These are phyloP conservation scores for Rutstroemia sp. DNA, from an alignment of 2,329 filamentous ascomycete species.

Conservation along the genomic window DNA sequence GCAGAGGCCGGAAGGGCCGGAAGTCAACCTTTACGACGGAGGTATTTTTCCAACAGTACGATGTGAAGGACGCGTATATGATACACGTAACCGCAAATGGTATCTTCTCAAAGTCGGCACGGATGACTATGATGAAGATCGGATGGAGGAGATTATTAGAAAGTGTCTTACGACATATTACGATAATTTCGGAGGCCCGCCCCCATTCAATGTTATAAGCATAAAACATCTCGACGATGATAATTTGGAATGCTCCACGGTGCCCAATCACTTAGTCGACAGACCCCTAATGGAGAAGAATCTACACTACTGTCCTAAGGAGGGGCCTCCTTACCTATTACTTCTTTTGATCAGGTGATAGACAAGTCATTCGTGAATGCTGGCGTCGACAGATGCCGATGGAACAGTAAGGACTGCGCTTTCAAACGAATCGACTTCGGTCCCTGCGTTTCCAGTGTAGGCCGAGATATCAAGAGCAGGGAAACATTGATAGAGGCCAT, in stretches of 20 bases:
- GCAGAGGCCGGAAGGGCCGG: not conserved
- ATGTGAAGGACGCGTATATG: not conserved
- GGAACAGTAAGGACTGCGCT: not conserved
- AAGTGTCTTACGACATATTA: not conserved
- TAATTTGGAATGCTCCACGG: not conserved
- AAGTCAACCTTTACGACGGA: no score
- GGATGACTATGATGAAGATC: not conserved
- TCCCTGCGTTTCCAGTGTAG: not conserved
- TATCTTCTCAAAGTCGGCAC: not conserved
- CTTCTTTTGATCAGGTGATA: not conserved
- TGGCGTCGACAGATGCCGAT: not conserved
- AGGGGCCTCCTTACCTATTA: not conserved
- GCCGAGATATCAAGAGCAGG: not conserved
- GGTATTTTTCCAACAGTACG: no score
- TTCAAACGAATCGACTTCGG: not conserved
- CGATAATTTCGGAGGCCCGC: not conserved
- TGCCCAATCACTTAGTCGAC: not conserved
- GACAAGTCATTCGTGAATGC: not conserved
- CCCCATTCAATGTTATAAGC: not conserved
- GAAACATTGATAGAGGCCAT: not conserved
- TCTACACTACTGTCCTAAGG: not conserved
- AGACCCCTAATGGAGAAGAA: not conserved
- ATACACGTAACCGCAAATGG: not conserved
- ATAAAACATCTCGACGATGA: not conserved
- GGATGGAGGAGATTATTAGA: not conserved